Percentiles rank a stretch among this genome's conserved stretches.
Conservation (phyloP, 2,329 filamentous ascomycete species). For the Pseudogymnoascus sp. region DNA sequence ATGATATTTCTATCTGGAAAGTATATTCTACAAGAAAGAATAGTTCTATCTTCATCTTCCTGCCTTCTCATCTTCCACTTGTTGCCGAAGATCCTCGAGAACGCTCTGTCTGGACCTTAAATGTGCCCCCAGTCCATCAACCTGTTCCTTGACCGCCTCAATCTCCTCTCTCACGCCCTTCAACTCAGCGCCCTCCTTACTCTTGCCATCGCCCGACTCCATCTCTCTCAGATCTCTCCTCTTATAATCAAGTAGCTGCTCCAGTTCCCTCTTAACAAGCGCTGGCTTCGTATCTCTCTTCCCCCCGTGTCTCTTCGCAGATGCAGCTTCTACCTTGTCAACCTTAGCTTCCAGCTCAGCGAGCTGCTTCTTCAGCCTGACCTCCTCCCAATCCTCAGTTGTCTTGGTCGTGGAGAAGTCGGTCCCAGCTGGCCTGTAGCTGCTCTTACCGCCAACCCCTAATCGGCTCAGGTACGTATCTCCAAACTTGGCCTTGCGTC, state of each 20-base stretch:
- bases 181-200: slow-evolving; percentile 60
- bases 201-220: slow-evolving; percentile 62
- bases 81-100: slow-evolving; percentile 64
- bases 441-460: slow-evolving; percentile 65
- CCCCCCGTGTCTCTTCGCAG: slow-evolving; percentile 52
- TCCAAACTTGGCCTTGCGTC: slow-evolving; percentile 93
- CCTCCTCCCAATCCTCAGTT: slow-evolving; percentile 94
- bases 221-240: slow-evolving; percentile 65
- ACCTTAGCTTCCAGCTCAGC: slow-evolving; percentile 84
- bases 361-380: slow-evolving; percentile 86
- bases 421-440: slow-evolving; percentile 74
- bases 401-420: slow-evolving; percentile 81
- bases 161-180: slow-evolving; percentile 79
- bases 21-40: neutral
- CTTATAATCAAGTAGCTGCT: slow-evolving; percentile 94
- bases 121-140: slow-evolving; percentile 82
- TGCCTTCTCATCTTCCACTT: slow-evolving; percentile 81
- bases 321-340: slow-evolving; percentile 66
- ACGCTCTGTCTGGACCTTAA: slow-evolving; percentile 65
- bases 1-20: neutral
- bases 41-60: slow-evolving; percentile 30
- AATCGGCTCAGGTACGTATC: slow-evolving; percentile 91
- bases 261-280: slow-evolving; percentile 85
- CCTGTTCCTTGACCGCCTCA: slow-evolving; percentile 83
- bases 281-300: slow-evolving; percentile 75